Percentiles rank a stretch among this genome's conserved stretches.
Evolutionary conservation across 371 early-diverging fungal genomes (phyloP).

Genomic region (Apophysomyces ossiformis): DNA sequence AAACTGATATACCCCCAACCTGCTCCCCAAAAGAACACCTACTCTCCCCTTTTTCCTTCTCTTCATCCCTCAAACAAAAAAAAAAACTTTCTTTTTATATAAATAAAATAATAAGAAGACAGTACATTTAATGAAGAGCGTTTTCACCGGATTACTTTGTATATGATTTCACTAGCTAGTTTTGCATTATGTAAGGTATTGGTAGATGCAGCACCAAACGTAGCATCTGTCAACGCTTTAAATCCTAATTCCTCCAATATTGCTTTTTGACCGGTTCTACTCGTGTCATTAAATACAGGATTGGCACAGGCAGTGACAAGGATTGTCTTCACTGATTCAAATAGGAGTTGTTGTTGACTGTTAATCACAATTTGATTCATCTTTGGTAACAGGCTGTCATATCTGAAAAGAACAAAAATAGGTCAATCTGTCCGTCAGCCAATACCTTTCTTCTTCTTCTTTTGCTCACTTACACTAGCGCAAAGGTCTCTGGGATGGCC

Average conservation of each 20-base stretch:
- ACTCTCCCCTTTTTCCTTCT: background rate
- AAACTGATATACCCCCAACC: background rate
- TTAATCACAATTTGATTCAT: conserved; percentile 77
- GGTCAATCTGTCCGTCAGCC: background rate
- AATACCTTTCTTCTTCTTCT: background rate
- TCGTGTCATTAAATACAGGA: conserved; percentile 54
- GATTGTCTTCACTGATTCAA: conserved; percentile 79
- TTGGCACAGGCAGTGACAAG: conserved; percentile 77
- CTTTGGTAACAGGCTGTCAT: conserved; percentile 74
- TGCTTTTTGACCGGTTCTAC: conserved; percentile 50
- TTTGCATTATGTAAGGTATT: conserved; percentile 56
- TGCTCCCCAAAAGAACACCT: background rate
- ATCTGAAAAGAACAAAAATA: conserved; percentile 35
- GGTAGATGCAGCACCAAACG: conserved; percentile 50
- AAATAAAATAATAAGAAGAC: background rate
- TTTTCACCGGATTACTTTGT: conserved; percentile 48
- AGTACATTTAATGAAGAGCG: background rate
- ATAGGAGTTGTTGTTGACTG: conserved; percentile 69
- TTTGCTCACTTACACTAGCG: conserved; percentile 63
- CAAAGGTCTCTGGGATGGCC: conserved; percentile 77
- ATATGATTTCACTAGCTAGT: conserved; percentile 66
- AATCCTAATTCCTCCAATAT: conserved; percentile 65
- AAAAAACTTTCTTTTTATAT: background rate
- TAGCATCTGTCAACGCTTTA: conserved; percentile 44
- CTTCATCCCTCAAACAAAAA: background rate